Evolutionary conservation across 306 rosid genomes (phyloP).

Genomic region (Morella rubra): DNA sequence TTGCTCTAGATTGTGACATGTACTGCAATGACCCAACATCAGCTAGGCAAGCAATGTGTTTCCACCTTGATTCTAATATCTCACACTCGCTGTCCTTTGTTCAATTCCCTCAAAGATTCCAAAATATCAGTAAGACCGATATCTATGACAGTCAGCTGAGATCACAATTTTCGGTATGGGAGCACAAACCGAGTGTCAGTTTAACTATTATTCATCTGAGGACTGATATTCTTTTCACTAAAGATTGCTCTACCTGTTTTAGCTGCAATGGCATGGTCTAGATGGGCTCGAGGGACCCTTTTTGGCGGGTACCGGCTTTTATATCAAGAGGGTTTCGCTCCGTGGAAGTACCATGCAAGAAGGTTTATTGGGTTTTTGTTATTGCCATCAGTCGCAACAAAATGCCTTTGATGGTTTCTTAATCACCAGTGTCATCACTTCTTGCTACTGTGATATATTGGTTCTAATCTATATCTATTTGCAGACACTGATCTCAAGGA

Average conservation of each 20-base stretch:
- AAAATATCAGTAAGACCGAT: slow-evolving; percentile 49
- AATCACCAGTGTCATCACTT: too few species aligned
- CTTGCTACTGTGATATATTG: too few species aligned
- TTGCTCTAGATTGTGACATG: slow-evolving; percentile 82
- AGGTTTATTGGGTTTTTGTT: slow-evolving; percentile 35
- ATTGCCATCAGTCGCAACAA: neutral
- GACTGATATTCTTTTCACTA: neutral
- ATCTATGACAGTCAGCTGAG: slow-evolving; percentile 59
- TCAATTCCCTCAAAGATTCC: slow-evolving; percentile 66
- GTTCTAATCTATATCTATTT: slow-evolving; percentile 3
- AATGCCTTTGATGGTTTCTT: neutral
- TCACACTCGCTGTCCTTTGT: slow-evolving; percentile 62
- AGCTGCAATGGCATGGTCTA: slow-evolving; percentile 51
- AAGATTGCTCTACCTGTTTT: neutral
- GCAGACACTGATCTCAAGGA: slow-evolving; percentile 40
- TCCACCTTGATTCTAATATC: slow-evolving; percentile 64
- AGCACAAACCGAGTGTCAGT: neutral
- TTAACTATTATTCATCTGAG: neutral
- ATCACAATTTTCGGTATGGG: slow-evolving; percentile 35
- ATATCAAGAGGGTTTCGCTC: slow-evolving; percentile 50
- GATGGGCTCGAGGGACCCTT: slow-evolving; percentile 66
- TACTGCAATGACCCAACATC: slow-evolving; percentile 65
- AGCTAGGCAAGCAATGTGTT: slow-evolving; percentile 64
- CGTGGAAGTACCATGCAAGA: slow-evolving; percentile 28
- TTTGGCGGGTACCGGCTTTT: slow-evolving; percentile 59